Evolutionary conservation across 2,329 filamentous ascomycete species (phyloP), one percentile per base, ranked within the genome.

Genomic region (Xylaria digitata): DNA sequence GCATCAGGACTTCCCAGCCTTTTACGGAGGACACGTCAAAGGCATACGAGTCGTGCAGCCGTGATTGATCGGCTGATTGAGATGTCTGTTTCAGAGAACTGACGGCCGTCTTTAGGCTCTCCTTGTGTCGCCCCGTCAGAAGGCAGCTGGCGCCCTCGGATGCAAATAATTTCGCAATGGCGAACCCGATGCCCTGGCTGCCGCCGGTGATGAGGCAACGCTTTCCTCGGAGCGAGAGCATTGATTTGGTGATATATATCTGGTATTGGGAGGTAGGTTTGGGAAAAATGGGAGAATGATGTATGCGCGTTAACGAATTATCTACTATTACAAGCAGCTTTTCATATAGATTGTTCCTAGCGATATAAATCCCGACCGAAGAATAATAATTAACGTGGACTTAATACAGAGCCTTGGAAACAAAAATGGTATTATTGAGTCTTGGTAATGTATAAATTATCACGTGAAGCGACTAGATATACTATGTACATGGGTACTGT

Each of bases 141-240:
- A 89, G 85, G 69, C 87, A 85, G 30, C 80, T 78, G 45, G 85
- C 89, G 37, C 89, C 90, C 65, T 89, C 84, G 59, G 76, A 75
- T 21, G 90, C 87, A 74, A 94, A 91, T n/a, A 86, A 83, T 43
- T 81, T 78, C 9, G 91, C 90, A 61, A 94, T 90, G 58, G 87
- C 86, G 48, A 84, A 82, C 50, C 92, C 92, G 71, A 94, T 93
- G 60, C 89, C 88, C 21, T 90, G 88, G 49, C 89, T 90, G 21
- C 86, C 91, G 54, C 92, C 92, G 2, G 91, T 91, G 58, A 94
- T 83, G 75, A 92, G 82, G 76, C 82, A 85, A 66, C 81, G 83
- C 69, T 85, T 85, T 63, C 84, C 83, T 48, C 73, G 74, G 62
- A 87, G 78, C 57, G 77, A 74, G 46, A 48, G 32, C 61, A 68